These are phyloP conservation scores for Wickerhamiella kazuoi DNA, from an alignment of 805 yeast species.

Conservation along the genomic window DNA sequence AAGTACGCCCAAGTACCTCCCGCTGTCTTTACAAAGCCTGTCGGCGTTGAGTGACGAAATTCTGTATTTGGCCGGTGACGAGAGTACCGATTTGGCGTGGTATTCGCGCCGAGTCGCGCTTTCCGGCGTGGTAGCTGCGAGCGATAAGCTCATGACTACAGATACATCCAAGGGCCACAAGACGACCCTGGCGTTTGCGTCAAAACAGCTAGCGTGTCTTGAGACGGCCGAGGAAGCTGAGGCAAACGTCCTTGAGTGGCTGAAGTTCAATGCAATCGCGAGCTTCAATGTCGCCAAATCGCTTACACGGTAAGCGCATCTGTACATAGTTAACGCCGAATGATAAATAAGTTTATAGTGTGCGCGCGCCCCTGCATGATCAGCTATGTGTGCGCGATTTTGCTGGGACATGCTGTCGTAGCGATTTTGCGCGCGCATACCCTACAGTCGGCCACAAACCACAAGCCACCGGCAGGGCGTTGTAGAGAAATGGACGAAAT, in stretches of 20 bases:
- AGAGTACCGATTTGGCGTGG: conserved; percentile 72
- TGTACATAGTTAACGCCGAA: background rate
- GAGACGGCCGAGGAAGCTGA: conserved; percentile 42
- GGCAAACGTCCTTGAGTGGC: conserved; percentile 57
- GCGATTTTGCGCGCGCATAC: too few relatives aligned
- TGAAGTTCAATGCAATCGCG: conserved; percentile 46
- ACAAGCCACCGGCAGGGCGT: too few relatives aligned
- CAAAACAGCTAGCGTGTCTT: conserved; percentile 36
- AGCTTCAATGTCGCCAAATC: conserved; percentile 51
- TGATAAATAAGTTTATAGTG: background rate
- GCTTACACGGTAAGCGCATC: conserved; percentile 22
- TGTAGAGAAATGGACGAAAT: too few relatives aligned
- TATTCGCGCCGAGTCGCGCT: conserved; percentile 67
- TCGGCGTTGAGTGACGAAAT: conserved; percentile 69
- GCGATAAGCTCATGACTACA: conserved; percentile 61
- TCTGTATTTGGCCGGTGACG: conserved; percentile 61
- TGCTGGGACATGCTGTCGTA: too few relatives aligned
- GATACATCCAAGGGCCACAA: conserved; percentile 41
- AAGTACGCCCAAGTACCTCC: conserved; percentile 44
- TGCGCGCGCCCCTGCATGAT: too few relatives aligned
- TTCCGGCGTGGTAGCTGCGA: conserved; percentile 48
- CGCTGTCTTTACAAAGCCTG: conserved; percentile 44
- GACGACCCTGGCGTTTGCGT: conserved; percentile 49
- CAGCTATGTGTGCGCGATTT: too few relatives aligned
- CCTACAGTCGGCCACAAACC: too few relatives aligned